These are phyloP conservation scores for Coriolopsis trogii DNA, from an alignment of 1,284 basidiomycete species.

Conservation along the genomic window DNA sequence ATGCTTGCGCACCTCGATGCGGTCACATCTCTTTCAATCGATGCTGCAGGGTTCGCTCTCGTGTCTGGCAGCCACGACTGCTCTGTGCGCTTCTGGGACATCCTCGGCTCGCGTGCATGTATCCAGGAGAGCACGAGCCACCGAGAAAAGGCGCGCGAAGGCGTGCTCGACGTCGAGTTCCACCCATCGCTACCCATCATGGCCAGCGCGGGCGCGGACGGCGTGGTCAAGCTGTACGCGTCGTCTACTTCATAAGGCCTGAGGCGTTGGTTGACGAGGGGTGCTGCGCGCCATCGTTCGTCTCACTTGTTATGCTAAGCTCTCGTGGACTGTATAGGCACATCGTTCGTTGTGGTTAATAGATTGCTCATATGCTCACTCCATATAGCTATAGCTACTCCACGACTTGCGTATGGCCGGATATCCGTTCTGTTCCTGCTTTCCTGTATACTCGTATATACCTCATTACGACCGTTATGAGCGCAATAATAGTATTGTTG, in stretches of 20 bases:
- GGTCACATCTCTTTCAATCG: conserved; percentile 89
- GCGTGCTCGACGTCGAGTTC: conserved; percentile 87
- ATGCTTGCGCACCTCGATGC: conserved; percentile 92
- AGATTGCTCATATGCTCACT: conserved; percentile 12
- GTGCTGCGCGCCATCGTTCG: conserved; percentile 2
- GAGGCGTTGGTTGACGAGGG: too few species aligned
- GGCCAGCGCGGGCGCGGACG: conserved; percentile 93
- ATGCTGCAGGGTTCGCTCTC: conserved; percentile 84
- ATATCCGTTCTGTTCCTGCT: conserved; percentile 19
- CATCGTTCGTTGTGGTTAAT: conserved; percentile 8
- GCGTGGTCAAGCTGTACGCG: conserved; percentile 90
- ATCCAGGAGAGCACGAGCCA: conserved; percentile 91
- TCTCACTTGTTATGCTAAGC: conserved; percentile 14
- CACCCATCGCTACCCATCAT: conserved; percentile 86
- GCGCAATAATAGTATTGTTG: conserved; percentile 28
- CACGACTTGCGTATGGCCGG: conserved; percentile 4
- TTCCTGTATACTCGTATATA: conserved; percentile 30
- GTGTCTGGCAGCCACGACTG: conserved; percentile 94
- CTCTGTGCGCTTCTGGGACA: conserved; percentile 94
- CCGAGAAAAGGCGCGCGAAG: conserved; percentile 87
- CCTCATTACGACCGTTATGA: conserved; percentile 33
- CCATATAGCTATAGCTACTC: conserved; percentile 9
- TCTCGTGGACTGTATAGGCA: conserved; percentile 9
- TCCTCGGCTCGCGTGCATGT: conserved; percentile 79
- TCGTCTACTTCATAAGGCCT: conserved; percentile 70